These are phyloP conservation scores for Aegilops umbellulata DNA, from an alignment of 176 grass and related monocot genomes.

Conservation along the genomic window DNA sequence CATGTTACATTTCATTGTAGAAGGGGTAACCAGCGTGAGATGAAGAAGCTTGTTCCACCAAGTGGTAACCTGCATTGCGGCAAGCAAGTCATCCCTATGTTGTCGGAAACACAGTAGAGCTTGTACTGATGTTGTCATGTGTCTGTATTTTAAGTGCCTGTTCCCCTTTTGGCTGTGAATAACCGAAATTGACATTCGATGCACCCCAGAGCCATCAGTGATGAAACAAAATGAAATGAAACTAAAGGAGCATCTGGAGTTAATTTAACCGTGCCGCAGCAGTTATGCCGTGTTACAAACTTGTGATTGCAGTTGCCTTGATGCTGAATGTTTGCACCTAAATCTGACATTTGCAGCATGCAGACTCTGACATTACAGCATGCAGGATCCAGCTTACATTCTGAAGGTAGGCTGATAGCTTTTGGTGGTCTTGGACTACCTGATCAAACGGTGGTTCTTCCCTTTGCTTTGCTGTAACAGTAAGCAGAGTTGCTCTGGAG, in stretches of 20 bases:
- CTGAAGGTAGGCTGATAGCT: neutral
- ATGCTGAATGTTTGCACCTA: neutral
- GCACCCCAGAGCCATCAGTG: no score
- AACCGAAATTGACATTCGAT: no score
- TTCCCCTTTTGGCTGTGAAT: neutral
- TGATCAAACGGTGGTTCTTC: neutral
- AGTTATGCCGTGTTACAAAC: neutral
- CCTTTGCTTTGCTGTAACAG: neutral
- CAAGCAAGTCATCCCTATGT: no score
- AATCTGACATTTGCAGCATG: neutral
- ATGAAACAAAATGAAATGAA: neutral
- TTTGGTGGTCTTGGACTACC: neutral
- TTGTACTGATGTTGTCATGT: no score
- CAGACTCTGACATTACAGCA: neutral
- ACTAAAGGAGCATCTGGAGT: neutral
- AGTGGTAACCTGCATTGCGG: slow-evolving; percentile 9
- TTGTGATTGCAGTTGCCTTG: neutral
- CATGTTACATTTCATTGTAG: no score
- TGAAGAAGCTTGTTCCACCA: slow-evolving; percentile 78
- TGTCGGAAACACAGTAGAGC: no score
- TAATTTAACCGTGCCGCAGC: slow-evolving; percentile 23
- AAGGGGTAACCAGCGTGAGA: slow-evolving; percentile 44
- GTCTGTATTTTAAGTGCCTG: no score
- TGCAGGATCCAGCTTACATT: neutral
- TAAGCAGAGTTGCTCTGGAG: neutral